Evolutionary conservation across 306 rosid genomes (phyloP).

Genomic region (Myrica gale): DNA sequence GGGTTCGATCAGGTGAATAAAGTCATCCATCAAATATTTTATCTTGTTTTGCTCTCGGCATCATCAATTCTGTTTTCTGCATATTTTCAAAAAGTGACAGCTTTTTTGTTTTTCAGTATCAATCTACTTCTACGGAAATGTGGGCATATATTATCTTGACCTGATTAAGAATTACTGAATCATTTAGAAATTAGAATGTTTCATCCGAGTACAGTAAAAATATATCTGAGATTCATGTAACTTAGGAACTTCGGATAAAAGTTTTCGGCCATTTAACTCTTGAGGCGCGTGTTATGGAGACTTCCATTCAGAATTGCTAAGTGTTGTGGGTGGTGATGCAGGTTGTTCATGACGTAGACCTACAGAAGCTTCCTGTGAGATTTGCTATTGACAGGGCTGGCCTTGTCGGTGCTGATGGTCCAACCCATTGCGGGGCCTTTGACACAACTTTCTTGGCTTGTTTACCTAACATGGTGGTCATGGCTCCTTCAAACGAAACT

Average conservation of each 20-base stretch:
- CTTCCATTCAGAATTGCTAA: background rate
- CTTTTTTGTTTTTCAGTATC: too few species aligned
- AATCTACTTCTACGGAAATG: too few species aligned
- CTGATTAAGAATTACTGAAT: too few species aligned
- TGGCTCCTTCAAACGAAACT: conserved; percentile 64
- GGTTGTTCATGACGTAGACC: conserved; percentile 71
- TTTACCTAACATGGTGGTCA: conserved; percentile 70
- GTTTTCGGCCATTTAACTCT: too few species aligned
- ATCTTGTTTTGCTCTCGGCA: background rate
- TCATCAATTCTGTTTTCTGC: background rate
- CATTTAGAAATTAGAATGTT: background rate
- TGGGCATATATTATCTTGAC: too few species aligned
- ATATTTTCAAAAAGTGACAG: background rate
- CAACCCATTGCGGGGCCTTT: conserved; percentile 74
- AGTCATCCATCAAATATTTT: background rate
- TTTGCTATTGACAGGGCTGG: conserved; percentile 67
- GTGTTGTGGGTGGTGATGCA: conserved; percentile 11
- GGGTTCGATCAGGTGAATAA: conserved; percentile 61
- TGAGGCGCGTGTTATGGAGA: background rate
- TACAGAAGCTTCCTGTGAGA: conserved; percentile 64
- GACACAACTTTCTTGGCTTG: conserved; percentile 70
- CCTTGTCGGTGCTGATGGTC: conserved; percentile 70
- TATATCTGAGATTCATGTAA: too few species aligned
- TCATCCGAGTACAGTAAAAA: background rate
- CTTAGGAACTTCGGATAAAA: too few species aligned